These are phyloP conservation scores for Acanthamoeba healyi DNA, from an alignment of 208 protist species.

Conservation along the genomic window DNA sequence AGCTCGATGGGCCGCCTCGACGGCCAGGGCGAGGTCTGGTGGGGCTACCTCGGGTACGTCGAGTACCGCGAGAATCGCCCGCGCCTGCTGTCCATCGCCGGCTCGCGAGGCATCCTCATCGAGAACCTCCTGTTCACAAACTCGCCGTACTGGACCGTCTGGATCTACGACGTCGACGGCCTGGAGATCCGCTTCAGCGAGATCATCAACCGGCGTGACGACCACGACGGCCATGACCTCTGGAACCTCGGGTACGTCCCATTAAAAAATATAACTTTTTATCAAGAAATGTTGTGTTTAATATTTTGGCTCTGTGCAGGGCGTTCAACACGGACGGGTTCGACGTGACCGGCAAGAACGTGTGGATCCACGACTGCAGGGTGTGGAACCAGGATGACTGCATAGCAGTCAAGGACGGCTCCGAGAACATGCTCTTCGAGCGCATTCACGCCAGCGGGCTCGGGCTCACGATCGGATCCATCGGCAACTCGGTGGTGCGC, in stretches of 20 bases:
- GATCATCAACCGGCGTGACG: constrained; percentile 81
- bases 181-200: constrained; percentile 82
- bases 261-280: too few relatives aligned
- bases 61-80: constrained; percentile 82
- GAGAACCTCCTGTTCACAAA: constrained; percentile 82
- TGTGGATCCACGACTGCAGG: constrained; percentile 87
- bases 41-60: constrained; percentile 82
- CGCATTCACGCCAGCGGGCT: constrained; percentile 84
- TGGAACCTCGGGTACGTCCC: constrained; percentile 64
- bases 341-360: constrained; percentile 86
- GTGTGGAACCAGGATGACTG: constrained; percentile 90
- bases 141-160: constrained; percentile 85
- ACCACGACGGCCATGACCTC: constrained; percentile 81
- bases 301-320: too few relatives aligned
- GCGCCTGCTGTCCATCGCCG: constrained; percentile 77
- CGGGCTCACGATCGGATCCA: constrained; percentile 87
- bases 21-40: constrained; percentile 87
- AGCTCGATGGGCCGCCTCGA: constrained; percentile 76
- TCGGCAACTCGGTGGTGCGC: constrained; percentile 80
- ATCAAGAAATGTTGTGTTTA: too few relatives aligned
- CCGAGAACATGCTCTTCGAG: constrained; percentile 89
- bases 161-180: constrained; percentile 79
- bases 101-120: constrained; percentile 77
- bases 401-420: constrained; percentile 84
- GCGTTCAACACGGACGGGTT: constrained; percentile 90